These are phyloP conservation scores for Talaromyces atroroseus DNA, from an alignment of 2,329 filamentous ascomycete species.

Conservation along the genomic window DNA sequence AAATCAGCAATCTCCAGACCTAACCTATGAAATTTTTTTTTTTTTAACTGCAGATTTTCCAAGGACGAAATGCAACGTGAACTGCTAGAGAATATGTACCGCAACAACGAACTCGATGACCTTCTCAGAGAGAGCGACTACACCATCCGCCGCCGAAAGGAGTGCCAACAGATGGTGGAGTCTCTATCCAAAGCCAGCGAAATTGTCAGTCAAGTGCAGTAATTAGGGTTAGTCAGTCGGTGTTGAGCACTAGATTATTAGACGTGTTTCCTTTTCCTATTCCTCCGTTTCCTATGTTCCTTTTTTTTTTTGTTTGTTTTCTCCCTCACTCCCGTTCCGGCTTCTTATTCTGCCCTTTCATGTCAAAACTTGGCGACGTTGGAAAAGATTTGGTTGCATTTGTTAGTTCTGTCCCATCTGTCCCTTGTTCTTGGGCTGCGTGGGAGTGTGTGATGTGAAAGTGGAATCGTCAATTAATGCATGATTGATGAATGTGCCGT, in stretches of 20 bases:
- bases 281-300: conserved; percentile 2
- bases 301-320: too few species aligned
- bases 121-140: conserved; percentile 97
- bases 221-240: not conserved
- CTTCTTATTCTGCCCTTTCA: not conserved
- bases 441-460: not conserved
- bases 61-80: conserved; percentile 99
- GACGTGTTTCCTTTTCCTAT: conserved; percentile 3
- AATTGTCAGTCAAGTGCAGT: conserved; percentile 79
- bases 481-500: not conserved
- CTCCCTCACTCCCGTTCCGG: not conserved
- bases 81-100: conserved; percentile 95
- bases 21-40: not conserved
- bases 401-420: not conserved
- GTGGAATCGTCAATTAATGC: not conserved
- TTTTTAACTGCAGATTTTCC: conserved; percentile 58
- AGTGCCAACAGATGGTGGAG: conserved; percentile 99
- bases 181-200: conserved; percentile 83
- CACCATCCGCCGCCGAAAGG: conserved; percentile 88
- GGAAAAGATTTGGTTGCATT: conserved; percentile 9
- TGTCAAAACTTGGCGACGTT: conserved; percentile 12
- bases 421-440: not conserved
- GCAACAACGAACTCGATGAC: conserved; percentile 81
- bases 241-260: conserved; percentile 12
- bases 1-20: not conserved